Conservation (phyloP, 2,329 filamentous ascomycete genomes). For the Aureobasidium sp. region DNA sequence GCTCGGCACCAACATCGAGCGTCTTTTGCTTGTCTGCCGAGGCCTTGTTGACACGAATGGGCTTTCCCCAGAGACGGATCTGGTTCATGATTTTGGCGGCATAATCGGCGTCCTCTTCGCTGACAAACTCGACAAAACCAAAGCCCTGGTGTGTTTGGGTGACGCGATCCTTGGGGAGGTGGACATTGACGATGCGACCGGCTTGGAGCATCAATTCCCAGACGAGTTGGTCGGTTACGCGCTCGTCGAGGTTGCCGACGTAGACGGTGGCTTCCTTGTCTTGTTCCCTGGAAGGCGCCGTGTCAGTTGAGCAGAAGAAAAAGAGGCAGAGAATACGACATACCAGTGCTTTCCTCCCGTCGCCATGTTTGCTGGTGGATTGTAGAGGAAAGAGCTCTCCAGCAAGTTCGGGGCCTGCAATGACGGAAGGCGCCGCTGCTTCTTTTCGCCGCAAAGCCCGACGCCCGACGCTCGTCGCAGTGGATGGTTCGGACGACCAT, state of each 20-base stretch:
- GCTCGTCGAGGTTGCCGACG: slow-evolving; percentile 96
- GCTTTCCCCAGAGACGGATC: slow-evolving; percentile 85
- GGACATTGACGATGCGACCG: slow-evolving; percentile 94
- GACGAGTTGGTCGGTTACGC: slow-evolving; percentile 79
- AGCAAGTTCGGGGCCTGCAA: neutral
- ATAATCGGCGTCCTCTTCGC: slow-evolving; percentile 92
- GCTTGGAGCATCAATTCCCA: slow-evolving; percentile 98
- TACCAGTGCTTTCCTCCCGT: slow-evolving; percentile 69
- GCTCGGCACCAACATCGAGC: slow-evolving; percentile 94
- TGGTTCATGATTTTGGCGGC: slow-evolving; percentile 95
- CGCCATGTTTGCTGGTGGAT: slow-evolving; percentile 47
- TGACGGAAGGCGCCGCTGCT: slow-evolving; percentile 5
- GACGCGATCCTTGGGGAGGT: slow-evolving; percentile 95
- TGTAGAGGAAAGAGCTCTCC: neutral
- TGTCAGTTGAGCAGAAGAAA: too few relatives aligned
- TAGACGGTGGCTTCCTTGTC: slow-evolving; percentile 98
- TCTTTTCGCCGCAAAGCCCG: slow-evolving; percentile 13
- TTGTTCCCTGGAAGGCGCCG: slow-evolving; percentile 68
- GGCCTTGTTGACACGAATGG: slow-evolving; percentile 92
- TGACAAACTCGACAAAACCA: slow-evolving; percentile 97
- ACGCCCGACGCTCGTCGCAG: neutral
- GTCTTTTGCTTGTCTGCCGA: slow-evolving; percentile 87
- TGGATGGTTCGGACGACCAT: slow-evolving; percentile 3
- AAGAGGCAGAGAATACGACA: slow-evolving; percentile 25
- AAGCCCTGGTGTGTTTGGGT: slow-evolving; percentile 96